Evolutionary conservation across 2,329 filamentous ascomycete species (phyloP), one percentile per base, ranked within the genome.

Genomic region (Aspergillus brasiliensis): DNA sequence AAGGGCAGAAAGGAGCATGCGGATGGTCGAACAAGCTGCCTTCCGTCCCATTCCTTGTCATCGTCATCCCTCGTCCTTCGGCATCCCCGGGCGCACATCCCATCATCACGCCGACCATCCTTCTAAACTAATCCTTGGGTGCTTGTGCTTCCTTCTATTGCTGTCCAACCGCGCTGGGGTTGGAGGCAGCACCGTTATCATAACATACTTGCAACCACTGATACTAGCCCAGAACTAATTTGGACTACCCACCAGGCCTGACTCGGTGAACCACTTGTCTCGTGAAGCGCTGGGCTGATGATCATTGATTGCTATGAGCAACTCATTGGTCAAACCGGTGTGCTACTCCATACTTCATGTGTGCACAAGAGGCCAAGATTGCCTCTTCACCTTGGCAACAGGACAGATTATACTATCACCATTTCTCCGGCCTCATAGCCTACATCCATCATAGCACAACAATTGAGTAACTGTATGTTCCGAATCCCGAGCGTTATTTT

Each of bases 71-170:
- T 40, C 25, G n/a, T 54, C 25, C 31, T 44, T 59, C 57, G 57
- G 57, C 13, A 38, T 52, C 48, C 47, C 40, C 58, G 58, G 58
- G 58, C 58, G 58, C 58, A 51, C 56, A 60, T 60, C 53, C 58
- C 23, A 47, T 47, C 11, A 47, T 23, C 44, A 21, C 23, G 23
- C 44, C 44, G 44, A 21, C 52, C 58, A 52, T 56, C 37, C 47
- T 51, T 56, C 23, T 19, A n/a, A 46, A 17, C 28, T 31, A 7
- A 31, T 28, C 34, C 31, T 49, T 34, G 25, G 46, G 8, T 23
- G 40, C 47, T 31, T 34, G 8, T 23, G 40, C 47, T 31, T 51
- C 40, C 47, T 31, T 51, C 40, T 51, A 31, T 56, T 58, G 56
- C 51, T 56, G 51, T 19, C 56, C 51, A 58, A 56, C 58, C 55